These are phyloP conservation scores for Talaromyces funiculosus DNA, from an alignment of 2,329 filamentous ascomycete species.

Conservation along the genomic window DNA sequence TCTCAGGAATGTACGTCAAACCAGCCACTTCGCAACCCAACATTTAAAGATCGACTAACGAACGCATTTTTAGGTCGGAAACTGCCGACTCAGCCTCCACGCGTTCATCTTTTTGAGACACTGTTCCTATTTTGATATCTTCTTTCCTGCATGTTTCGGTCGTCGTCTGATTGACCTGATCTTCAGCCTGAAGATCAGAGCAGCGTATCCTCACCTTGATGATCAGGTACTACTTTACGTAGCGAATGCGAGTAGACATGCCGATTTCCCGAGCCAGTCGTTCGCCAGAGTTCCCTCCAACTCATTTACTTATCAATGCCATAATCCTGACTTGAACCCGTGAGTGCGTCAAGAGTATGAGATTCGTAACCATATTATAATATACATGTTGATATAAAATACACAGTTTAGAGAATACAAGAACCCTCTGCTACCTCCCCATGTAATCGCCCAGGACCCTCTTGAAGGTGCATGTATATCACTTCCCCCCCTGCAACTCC, in stretches of 20 bases:
- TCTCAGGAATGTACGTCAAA: not conserved
- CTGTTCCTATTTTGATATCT: not conserved
- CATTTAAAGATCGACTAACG: too few relatives aligned
- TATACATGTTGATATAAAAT: not conserved
- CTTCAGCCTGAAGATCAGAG: too few relatives aligned
- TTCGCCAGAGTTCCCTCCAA: not conserved
- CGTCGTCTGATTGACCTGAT: too few relatives aligned
- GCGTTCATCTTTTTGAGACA: not conserved
- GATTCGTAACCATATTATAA: constrained; percentile 2
- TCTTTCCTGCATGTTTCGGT: not conserved
- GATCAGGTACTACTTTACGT: not conserved
- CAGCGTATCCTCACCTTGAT: too few relatives aligned
- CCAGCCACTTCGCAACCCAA: not conserved
- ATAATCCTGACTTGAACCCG: not conserved
- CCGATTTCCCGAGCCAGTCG: not conserved
- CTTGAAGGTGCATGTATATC: not conserved
- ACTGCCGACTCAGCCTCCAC: not conserved
- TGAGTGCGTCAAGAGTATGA: not conserved
- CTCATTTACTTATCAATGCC: not conserved
- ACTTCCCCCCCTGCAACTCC: constrained; percentile 34
- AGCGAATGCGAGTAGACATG: not conserved
- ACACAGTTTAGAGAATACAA: not conserved
- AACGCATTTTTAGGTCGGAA: too few relatives aligned
- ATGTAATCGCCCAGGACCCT: not conserved
- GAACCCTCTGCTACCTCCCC: not conserved